Percentiles rank a stretch among this genome's conserved stretches.
Conservation (phyloP, 768 basidiomycete genomes). For the Leucocoprinus leucothites region DNA sequence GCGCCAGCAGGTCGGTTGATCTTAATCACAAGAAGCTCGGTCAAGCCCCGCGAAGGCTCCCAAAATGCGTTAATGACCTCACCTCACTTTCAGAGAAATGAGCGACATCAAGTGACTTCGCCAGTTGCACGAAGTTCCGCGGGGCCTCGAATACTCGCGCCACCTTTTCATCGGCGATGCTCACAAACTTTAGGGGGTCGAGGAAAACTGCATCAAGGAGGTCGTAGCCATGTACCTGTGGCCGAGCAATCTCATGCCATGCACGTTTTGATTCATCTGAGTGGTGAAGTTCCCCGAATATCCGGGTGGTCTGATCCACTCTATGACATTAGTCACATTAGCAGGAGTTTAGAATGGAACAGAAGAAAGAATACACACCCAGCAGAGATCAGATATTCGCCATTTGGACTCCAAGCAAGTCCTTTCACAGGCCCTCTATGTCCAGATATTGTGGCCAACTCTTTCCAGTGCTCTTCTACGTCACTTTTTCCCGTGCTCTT, state of each 20-base stretch:
- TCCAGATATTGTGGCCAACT: slow-evolving; percentile 79
- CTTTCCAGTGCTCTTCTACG: slow-evolving; percentile 59
- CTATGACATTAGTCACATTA: slow-evolving; percentile 37
- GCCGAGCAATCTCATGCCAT: slow-evolving; percentile 90
- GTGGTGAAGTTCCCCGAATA: slow-evolving; percentile 59
- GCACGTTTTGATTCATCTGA: slow-evolving; percentile 6
- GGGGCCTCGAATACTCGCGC: slow-evolving; percentile 92
- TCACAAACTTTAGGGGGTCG: slow-evolving; percentile 74
- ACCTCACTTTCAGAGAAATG: slow-evolving; percentile 52
- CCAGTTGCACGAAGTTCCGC: slow-evolving; percentile 64
- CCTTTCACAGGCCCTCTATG: slow-evolving; percentile 80
- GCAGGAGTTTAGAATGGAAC: slow-evolving; percentile 2
- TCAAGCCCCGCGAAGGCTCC: background rate
- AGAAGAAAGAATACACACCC: slow-evolving; percentile 48
- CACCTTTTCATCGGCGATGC: slow-evolving; percentile 96
- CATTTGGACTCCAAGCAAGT: slow-evolving; percentile 82
- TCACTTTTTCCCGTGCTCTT: slow-evolving; percentile 16
- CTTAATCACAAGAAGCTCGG: slow-evolving; percentile 29
- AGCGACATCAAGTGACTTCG: slow-evolving; percentile 49
- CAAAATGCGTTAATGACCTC: slow-evolving; percentile 9
- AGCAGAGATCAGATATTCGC: slow-evolving; percentile 82
- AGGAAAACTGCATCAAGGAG: slow-evolving; percentile 78
- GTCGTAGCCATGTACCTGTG: slow-evolving; percentile 97
- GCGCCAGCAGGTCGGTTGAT: slow-evolving; percentile 70
- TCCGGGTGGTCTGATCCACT: slow-evolving; percentile 87